These are phyloP conservation scores for Galerina marginata DNA, from an alignment of 768 basidiomycete genomes.

Conservation along the genomic window DNA sequence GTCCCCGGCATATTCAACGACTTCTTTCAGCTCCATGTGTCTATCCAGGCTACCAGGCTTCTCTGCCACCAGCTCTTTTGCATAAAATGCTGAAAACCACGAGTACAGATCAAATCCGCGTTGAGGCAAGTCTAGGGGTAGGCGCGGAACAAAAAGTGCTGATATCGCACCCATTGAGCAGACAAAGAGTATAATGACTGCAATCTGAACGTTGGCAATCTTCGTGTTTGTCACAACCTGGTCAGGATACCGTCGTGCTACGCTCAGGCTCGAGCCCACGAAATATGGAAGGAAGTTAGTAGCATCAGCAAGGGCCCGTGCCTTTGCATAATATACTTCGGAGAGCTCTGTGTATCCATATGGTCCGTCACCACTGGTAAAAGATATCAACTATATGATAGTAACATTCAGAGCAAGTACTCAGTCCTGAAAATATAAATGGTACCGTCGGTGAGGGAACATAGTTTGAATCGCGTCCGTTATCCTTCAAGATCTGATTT, in stretches of 20 bases:
- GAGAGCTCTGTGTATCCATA: constrained; percentile 45
- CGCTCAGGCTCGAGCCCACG: constrained; percentile 31
- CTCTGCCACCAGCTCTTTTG: constrained; percentile 20
- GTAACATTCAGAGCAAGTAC: background rate
- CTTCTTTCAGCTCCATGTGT: constrained; percentile 36
- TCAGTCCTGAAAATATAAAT: background rate
- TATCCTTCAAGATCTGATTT: constrained; percentile 46
- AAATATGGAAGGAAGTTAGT: constrained; percentile 48
- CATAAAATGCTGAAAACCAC: constrained; percentile 30
- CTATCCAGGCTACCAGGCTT: constrained; percentile 19
- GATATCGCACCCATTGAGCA: constrained; percentile 36
- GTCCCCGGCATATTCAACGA: constrained; percentile 29
- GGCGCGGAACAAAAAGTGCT: constrained; percentile 27
- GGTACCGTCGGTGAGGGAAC: constrained; percentile 46
- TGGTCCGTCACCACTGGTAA: constrained; percentile 41
- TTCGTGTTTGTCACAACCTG: constrained; percentile 29
- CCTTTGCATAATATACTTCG: constrained; percentile 33
- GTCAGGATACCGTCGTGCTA: constrained; percentile 37
- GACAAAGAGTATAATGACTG: constrained; percentile 26
- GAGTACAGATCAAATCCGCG: constrained; percentile 33
- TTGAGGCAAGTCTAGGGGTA: constrained; percentile 25
- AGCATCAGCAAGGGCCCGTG: constrained; percentile 44
- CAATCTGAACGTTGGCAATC: constrained; percentile 29
- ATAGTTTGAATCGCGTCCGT: constrained; percentile 43
- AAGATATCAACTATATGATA: constrained; percentile 39